Evolutionary conservation across 345 rosid species (phyloP), one percentile per base, ranked within the genome.

Genomic region (Erucastrum elatum): DNA sequence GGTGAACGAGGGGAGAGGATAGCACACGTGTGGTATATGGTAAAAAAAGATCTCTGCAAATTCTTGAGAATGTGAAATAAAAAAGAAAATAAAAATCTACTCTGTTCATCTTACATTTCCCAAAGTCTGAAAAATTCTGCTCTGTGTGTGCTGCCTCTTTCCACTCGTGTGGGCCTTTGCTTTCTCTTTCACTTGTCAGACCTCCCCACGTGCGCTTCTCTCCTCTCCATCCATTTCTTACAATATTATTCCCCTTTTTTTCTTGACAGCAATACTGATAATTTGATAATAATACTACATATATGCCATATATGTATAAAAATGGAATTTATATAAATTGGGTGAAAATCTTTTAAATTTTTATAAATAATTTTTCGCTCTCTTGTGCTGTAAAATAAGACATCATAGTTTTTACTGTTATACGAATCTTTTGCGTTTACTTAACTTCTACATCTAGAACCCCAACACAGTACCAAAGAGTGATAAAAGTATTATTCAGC

Each of bases 121-220:
- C 88, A 37, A 84, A 33, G 83, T 68, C 72, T 68, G 4, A 70
- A 66, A 44, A 26, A 1, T 17, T 13, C 34, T 49, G 72, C 84
- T 41, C 6, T 26, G 64, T 26, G 64, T 67, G 58, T 67, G 44
- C 64, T 27, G 34, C 33, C 49, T 59, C 68, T 70, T 63, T 70
- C 65, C 70, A 72, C 88, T 83, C 88, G 88, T 85, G 83, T 87
- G 84, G 80, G 26, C 72, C 81, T 78, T 56, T 0, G 34, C 76
- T 64, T 64, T 77, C 51, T 71, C 56, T 77, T 71, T 77, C 71
- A 11, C 16, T 60, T 70, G 85, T 77, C 87, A 85, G 88, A 13
- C 26, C 72, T 79, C 83, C 88, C 83, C 87, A 78, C 81, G 77
- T 78, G 81, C 81, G 62, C 58, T 58, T 58, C 77, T 41, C 67